Percentiles rank a stretch among this genome's conserved stretches.
These are phyloP conservation scores for Candida wancherniae DNA, from an alignment of 805 yeast genomes.

Conservation along the genomic window DNA sequence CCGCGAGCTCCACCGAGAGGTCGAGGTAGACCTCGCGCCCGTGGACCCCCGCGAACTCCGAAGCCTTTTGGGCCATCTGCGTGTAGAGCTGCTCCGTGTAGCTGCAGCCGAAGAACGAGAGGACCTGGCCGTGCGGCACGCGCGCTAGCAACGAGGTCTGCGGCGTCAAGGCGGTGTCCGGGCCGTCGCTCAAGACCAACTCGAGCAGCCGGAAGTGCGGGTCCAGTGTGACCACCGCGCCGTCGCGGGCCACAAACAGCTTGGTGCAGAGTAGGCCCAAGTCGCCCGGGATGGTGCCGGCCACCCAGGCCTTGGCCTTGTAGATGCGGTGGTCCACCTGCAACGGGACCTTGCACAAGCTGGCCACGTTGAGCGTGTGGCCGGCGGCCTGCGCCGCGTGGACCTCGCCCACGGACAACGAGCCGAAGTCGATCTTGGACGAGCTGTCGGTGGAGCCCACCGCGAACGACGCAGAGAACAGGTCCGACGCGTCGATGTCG, in stretches of 20 bases:
- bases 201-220: slow-evolving; percentile 24
- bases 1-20: slow-evolving; percentile 4
- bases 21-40: slow-evolving; percentile 7
- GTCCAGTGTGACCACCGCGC: slow-evolving; percentile 16
- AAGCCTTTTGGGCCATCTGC: slow-evolving; percentile 4
- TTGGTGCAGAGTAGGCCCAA: slow-evolving; percentile 27
- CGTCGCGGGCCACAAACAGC: slow-evolving; percentile 13
- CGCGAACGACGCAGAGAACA: no score
- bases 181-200: slow-evolving; percentile 19
- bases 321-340: slow-evolving; percentile 10
- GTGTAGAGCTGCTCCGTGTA: slow-evolving; percentile 17
- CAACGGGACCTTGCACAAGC: slow-evolving; percentile 3
- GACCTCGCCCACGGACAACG: slow-evolving; percentile 1
- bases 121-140: slow-evolving; percentile 8
- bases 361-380: slow-evolving; percentile 2
- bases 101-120: slow-evolving; percentile 11
- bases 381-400: slow-evolving; percentile 2
- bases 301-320: slow-evolving; percentile 18
- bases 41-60: slow-evolving; percentile 4
- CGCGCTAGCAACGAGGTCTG: slow-evolving; percentile 7
- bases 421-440: no score
- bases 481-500: no score
- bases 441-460: no score
- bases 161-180: slow-evolving; percentile 1
- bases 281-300: slow-evolving; percentile 24